These are phyloP conservation scores for Aureobasidium lini DNA, from an alignment of 2,329 filamentous ascomycete genomes.

Conservation along the genomic window DNA sequence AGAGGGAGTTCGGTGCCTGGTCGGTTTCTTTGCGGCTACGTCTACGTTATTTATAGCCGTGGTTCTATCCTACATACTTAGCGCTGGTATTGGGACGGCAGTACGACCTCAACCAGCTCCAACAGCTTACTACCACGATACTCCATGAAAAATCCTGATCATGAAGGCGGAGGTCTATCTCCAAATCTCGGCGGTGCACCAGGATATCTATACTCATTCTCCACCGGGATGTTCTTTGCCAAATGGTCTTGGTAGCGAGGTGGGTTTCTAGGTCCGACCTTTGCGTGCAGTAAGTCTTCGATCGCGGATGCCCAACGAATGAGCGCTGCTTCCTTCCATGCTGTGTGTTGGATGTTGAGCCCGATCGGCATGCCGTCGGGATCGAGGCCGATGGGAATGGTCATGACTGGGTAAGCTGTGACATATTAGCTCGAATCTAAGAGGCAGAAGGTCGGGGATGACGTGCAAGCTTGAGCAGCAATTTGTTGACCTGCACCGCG, in stretches of 20 bases:
- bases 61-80: too few species aligned
- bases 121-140: too few species aligned
- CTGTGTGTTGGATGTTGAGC: constrained; percentile 40
- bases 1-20: too few species aligned
- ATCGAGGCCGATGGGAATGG: constrained; percentile 26
- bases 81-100: too few species aligned
- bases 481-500: constrained; percentile 26
- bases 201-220: constrained; percentile 11
- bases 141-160: too few species aligned
- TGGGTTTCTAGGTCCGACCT: constrained; percentile 7
- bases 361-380: constrained; percentile 53
- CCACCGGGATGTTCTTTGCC: constrained; percentile 25
- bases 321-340: constrained; percentile 25
- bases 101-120: too few species aligned
- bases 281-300: constrained; percentile 22
- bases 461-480: constrained; percentile 24
- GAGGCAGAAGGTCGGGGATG: neutral
- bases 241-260: constrained; percentile 21
- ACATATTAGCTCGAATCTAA: neutral
- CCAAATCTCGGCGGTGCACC: constrained; percentile 8
- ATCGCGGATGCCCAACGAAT: constrained; percentile 36
- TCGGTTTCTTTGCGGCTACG: too few species aligned
- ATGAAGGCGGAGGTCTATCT: neutral
- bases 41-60: too few species aligned
- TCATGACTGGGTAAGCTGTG: constrained; percentile 25